These are phyloP conservation scores for Exophiala sideris DNA, from an alignment of 2,329 filamentous ascomycete genomes.

Conservation along the genomic window DNA sequence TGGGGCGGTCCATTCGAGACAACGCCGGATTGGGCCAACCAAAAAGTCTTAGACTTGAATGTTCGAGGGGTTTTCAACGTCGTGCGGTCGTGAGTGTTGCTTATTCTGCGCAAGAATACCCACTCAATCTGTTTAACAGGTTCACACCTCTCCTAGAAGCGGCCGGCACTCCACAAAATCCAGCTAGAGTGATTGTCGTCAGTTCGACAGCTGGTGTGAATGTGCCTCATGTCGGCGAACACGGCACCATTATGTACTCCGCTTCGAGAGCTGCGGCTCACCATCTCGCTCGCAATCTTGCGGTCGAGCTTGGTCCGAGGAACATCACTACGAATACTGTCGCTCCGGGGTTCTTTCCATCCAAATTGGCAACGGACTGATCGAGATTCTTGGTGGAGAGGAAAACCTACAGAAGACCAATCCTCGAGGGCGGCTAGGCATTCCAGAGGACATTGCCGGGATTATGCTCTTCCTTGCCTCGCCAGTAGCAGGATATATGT, in stretches of 20 bases:
- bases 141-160: constrained; percentile 37
- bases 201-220: constrained; percentile 36
- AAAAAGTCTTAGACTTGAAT: constrained; percentile 40
- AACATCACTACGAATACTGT: constrained; percentile 65
- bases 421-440: constrained; percentile 47
- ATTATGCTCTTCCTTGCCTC: too few relatives aligned
- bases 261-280: constrained; percentile 72
- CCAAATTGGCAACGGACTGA: constrained; percentile 57
- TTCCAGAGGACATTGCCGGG: too few relatives aligned
- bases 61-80: constrained; percentile 40
- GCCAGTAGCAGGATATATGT: too few relatives aligned
- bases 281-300: constrained; percentile 70
- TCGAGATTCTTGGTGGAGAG: constrained; percentile 38
- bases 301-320: constrained; percentile 63
- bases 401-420: constrained; percentile 58
- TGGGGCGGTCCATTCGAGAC: constrained; percentile 32
- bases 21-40: constrained; percentile 35
- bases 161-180: constrained; percentile 33
- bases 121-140: too few relatives aligned
- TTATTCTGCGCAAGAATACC: too few relatives aligned
- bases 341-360: constrained; percentile 59
- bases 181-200: constrained; percentile 39
- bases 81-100: constrained; percentile 36
- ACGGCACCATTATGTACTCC: constrained; percentile 56
- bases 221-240: constrained; percentile 37